Evolutionary conservation across 202 grass and related monocot species (phyloP).

Genomic region (Musa balbisiana): DNA sequence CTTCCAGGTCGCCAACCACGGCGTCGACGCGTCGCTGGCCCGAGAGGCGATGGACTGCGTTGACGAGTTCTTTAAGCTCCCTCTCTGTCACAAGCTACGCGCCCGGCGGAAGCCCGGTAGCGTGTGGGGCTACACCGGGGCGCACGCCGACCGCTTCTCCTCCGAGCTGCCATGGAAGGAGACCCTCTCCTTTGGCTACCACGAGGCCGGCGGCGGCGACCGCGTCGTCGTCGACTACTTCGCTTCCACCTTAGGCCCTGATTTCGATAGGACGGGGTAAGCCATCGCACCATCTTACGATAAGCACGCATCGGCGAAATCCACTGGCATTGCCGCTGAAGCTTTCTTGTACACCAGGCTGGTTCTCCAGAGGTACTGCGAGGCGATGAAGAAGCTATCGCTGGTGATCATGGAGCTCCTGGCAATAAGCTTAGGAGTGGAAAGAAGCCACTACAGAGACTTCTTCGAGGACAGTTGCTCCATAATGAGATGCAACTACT

Average conservation of each 20-base stretch:
- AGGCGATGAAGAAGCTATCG: conserved; percentile 12
- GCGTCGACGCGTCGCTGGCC: neutral
- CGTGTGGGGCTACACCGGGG: conserved; percentile 1
- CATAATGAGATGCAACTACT: conserved; percentile 22
- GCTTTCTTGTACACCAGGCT: neutral
- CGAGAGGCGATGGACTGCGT: neutral
- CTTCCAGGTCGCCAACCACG: conserved; percentile 18
- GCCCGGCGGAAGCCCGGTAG: neutral
- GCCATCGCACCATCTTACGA: neutral
- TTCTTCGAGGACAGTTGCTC: conserved; percentile 2
- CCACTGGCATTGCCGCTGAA: neutral
- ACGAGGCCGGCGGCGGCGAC: neutral
- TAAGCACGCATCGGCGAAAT: neutral
- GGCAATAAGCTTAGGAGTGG: conserved; percentile 13
- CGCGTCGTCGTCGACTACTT: conserved; percentile 7
- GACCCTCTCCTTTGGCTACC: conserved; percentile 11
- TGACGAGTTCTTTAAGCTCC: conserved; percentile 2
- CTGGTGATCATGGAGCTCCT: conserved; percentile 11
- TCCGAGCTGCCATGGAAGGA: conserved; percentile 18
- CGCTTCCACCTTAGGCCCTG: conserved; percentile 1
- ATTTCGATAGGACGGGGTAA: conserved; percentile 15
- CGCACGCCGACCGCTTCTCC: conserved; percentile 13
- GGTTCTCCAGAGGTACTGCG: conserved; percentile 1
- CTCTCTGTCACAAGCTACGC: neutral
- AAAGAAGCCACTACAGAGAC: neutral